Base-by-base conservation (phyloP, 257 asterid genomes). In the Petrea volubilis region DNA sequence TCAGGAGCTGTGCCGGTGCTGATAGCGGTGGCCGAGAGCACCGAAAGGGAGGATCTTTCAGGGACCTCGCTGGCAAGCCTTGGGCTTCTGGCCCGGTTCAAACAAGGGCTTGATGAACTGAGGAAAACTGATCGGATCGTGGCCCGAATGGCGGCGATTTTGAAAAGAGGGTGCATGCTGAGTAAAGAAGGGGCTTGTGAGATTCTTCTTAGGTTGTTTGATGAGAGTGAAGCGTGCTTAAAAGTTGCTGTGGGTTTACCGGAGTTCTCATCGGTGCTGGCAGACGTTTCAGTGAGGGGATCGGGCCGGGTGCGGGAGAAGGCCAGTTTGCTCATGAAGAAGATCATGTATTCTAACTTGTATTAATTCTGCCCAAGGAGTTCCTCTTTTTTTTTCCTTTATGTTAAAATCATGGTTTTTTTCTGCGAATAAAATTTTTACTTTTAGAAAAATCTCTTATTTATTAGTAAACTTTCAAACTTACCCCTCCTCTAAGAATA, bases 171-270 rank as follows among this genome's bases (percentile, higher is more conserved):
- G 46, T 76, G 90, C 78, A 78, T 78, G 90, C 41, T 84, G 75
- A 87, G 95, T 60, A 87, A 86, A 59, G 97, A 89, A 44, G 93
- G 93, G 52, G 95, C 88, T 4, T 81, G 85, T 34, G 97, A 82
- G 58, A 80, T 91, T 56, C 85, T 89, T 25, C 51, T 89, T 58
- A 64, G 88, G 72, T 57, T 89, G 71, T 91, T 89, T 66, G 90
- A 89, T 71, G 97, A 84, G 47, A 83, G 88, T 53, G 87, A 87
- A 15, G 80, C 58, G 62, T 87, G 89, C 74, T 24, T 86, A 24
- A 78, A 74, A 67, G 88, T 83, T n/a, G 95, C 88, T 4, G 68
- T 77, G 11, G 70, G 71, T 6, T 56, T 83, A 78, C 83, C 92
- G 21, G 90, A 89, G 47, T 82, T 86, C 43, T 78, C 84, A 3